Evolutionary conservation across 805 yeast genomes (phyloP).

Genomic region (Yarrowia sp.): DNA sequence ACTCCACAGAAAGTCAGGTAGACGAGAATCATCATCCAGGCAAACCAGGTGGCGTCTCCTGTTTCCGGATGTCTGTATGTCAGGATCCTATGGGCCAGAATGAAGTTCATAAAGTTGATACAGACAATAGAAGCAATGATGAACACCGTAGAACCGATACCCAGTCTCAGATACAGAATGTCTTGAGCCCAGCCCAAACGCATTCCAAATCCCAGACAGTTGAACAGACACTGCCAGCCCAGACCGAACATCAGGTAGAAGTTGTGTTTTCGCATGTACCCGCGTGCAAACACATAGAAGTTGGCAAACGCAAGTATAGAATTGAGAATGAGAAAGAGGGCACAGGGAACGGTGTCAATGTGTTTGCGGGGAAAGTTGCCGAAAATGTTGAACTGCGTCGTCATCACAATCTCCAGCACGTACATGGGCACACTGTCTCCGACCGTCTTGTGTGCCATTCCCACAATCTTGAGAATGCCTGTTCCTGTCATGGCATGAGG

Average conservation of each 20-base stretch:
- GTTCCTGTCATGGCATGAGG: constrained; percentile 10
- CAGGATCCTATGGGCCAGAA: constrained; percentile 73
- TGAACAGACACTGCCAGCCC: constrained; percentile 59
- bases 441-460: background rate
- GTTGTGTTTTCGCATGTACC: constrained; percentile 63
- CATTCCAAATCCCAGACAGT: constrained; percentile 65
- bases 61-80: constrained; percentile 80
- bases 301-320: constrained; percentile 58
- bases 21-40: constrained; percentile 57
- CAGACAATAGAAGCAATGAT: constrained; percentile 64
- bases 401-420: constrained; percentile 14
- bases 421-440: background rate
- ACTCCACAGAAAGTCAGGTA: constrained; percentile 64
- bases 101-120: constrained; percentile 64
- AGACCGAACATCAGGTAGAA: constrained; percentile 65
- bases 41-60: constrained; percentile 61
- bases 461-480: constrained; percentile 9
- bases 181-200: constrained; percentile 66
- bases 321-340: constrained; percentile 63
- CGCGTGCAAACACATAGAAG: constrained; percentile 55
- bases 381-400: constrained; percentile 53
- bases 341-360: constrained; percentile 65
- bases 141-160: constrained; percentile 64
- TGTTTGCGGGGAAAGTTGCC: constrained; percentile 64
- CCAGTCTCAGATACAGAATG: constrained; percentile 55